Evolutionary conservation across 306 rosid genomes (phyloP), one percentile per base, ranked within the genome.

Genomic region (Castanea sativa): DNA sequence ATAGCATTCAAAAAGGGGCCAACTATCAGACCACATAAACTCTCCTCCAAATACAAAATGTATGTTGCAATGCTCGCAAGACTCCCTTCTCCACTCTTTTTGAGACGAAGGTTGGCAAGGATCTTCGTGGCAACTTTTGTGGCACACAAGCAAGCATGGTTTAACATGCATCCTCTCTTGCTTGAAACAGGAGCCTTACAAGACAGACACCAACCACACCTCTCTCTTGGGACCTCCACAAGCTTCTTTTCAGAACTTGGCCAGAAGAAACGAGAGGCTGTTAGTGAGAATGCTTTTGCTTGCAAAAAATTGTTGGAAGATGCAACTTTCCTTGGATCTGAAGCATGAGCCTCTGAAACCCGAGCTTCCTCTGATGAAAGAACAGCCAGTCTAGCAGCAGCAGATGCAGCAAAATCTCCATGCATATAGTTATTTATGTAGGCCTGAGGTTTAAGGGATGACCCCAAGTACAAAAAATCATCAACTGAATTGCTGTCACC

Each of bases 171-270:
- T 57, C 99, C 99, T 88, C 90, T 93, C 93, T 90, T 95, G 91
- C 99, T 91, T 73, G 92, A 73, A 74, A 85, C 88, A 58, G 91
- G 19, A 29, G 94, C 88, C 89, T 88, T 91, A 81, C 99, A 95
- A 74, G 99, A 91, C 81, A 93, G 84, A 84, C 99, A 95, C 99
- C 99, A 95, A 77, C 96, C 98, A 90, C 99, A 95, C 85, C 99
- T 95, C 90, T 95, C 99, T 81, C 98, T 95, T 52, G 99, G 98
- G 73, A 93, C 96, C 84, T 95, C 99, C 84, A 93, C 90, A 43
- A 85, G 97, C 91, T 95, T 95, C 84, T 87, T 95, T 78, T 95
- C 99, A 78, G 87, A 87, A 80, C 88, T 88, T 55, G 99, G 99
- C 99, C 98, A 95, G 87, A 95, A 93, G 91, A 95, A 95, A 29